Base-by-base conservation (phyloP, 345 rosid genomes). In the Syzygium oleosum region DNA sequence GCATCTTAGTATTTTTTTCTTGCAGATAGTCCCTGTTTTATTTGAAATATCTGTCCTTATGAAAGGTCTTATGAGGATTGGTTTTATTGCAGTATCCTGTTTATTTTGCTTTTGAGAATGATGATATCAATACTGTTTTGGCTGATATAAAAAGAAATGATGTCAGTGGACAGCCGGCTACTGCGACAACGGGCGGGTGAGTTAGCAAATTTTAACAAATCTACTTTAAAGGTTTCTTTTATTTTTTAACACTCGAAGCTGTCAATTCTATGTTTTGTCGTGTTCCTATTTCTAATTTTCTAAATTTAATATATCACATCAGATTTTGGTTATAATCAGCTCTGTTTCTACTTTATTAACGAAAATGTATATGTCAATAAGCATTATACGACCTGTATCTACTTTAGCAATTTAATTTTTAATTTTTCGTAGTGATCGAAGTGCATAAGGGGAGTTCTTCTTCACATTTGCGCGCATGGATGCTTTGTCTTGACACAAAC, bases 181-280 rank as follows among this genome's bases (percentile, higher is more conserved):
- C 99, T 88, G 98, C 99, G 29, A 98, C 98, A 27, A 94, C 98
- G 10, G 99, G 99, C 90, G 98, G 99, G 99, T 98, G 88, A 92
- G 99, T 95, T 83, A 85, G 80, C 61, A 73, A 38, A 23, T 34
- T 8, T 34, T n/a, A 11, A 87, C 51, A 73, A 73, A 73, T 73
- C 83, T 73, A 38, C 21, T 38, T 19, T 38, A 25, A 73, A 34
- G 83, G 49, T 19, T 73, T 73, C 25, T 34, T 38, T 73, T 73
- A 38, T 73, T 5, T 73, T 73, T 73, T 73, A 5, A 73, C 80
- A 9, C 8, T 38, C 0, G 8, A 34, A 73, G 83, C 49, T 73
- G 83, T 73, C 61, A 61, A 55, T 87, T 59, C 86, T 41, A 12
- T 79, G 77, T 12, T 88, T 34, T 73, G 58, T 68, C 0, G 1